These are phyloP conservation scores for Candida yuanshanica DNA, from an alignment of 805 yeast genomes.

Conservation along the genomic window DNA sequence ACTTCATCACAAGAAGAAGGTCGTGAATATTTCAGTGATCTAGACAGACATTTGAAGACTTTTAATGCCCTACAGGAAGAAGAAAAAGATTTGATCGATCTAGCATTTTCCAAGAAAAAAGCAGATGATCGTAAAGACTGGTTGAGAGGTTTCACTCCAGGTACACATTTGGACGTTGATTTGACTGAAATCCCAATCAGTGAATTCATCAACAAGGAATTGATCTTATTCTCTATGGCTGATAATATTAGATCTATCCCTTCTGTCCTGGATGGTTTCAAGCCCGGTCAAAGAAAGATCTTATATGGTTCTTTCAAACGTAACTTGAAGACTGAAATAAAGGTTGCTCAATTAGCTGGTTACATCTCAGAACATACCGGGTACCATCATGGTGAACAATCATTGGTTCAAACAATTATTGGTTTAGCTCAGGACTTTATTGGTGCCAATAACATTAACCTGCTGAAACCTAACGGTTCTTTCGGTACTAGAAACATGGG, in stretches of 20 bases:
- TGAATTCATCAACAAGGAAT: constrained; percentile 91
- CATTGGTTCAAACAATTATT: constrained; percentile 84
- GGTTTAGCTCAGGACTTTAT: constrained; percentile 93
- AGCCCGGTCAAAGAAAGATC: constrained; percentile 96
- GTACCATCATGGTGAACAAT: constrained; percentile 92
- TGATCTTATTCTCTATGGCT: constrained; percentile 92
- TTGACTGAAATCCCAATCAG: constrained; percentile 76
- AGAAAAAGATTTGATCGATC: constrained; percentile 74
- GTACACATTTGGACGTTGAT: constrained; percentile 83
- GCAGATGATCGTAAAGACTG: constrained; percentile 98
- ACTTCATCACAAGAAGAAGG: constrained; percentile 82
- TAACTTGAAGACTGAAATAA: constrained; percentile 70
- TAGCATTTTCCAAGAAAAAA: constrained; percentile 90
- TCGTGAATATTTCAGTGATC: constrained; percentile 78
- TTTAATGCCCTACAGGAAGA: constrained; percentile 77
- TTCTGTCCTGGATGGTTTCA: constrained; percentile 87
- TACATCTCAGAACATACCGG: constrained; percentile 84
- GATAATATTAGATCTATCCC: constrained; percentile 96
- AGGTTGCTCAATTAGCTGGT: constrained; percentile 88
- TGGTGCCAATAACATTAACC: constrained; percentile 84
- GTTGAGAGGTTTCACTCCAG: constrained; percentile 87
- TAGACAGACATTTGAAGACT: constrained; percentile 79
- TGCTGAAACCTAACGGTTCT: constrained; percentile 86
- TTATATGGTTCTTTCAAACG: constrained; percentile 82
- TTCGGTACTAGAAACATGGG: constrained; percentile 96